Evolutionary conservation across 1,284 basidiomycete species (phyloP).

Genomic region (Cystobasidiaceae sp.): DNA sequence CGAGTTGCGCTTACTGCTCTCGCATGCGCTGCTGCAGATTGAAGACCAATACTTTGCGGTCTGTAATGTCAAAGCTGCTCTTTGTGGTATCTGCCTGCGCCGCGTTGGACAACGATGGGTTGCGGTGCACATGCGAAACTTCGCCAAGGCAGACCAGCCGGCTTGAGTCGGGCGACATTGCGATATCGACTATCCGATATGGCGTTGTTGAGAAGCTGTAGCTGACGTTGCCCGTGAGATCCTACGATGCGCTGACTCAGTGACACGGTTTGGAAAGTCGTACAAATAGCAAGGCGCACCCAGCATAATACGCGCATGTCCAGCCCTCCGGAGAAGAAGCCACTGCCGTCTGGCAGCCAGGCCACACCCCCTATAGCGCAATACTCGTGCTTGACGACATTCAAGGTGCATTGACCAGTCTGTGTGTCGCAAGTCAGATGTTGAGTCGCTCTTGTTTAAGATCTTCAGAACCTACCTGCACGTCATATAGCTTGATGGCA

Average conservation of each 20-base stretch:
- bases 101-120: conserved; percentile 2
- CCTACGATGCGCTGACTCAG: conserved; percentile 51
- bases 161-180: conserved; percentile 76
- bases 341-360: conserved; percentile 82
- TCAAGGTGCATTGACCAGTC: conserved; percentile 54
- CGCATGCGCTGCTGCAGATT: conserved; percentile 56
- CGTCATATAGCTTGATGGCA: conserved; percentile 78
- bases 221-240: conserved; percentile 63
- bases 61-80: conserved; percentile 26
- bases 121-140: conserved; percentile 26
- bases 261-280: too few relatives aligned
- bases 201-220: conserved; percentile 66
- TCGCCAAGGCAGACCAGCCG: conserved; percentile 75
- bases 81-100: conserved; percentile 1
- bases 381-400: conserved; percentile 52
- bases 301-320: conserved; percentile 84
- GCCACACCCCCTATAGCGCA: conserved; percentile 71
- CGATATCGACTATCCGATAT: conserved; percentile 82
- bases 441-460: conserved; percentile 62
- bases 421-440: conserved; percentile 43
- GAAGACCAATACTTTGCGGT: conserved; percentile 65
- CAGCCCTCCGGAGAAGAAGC: conserved; percentile 84
- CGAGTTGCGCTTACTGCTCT: conserved; percentile 38
- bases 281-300: conserved; percentile 57
- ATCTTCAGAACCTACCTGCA: conserved; percentile 59